These are phyloP conservation scores for Coemansia sp. DNA, from an alignment of 192 early-diverging fungal genomes.

Conservation along the genomic window DNA sequence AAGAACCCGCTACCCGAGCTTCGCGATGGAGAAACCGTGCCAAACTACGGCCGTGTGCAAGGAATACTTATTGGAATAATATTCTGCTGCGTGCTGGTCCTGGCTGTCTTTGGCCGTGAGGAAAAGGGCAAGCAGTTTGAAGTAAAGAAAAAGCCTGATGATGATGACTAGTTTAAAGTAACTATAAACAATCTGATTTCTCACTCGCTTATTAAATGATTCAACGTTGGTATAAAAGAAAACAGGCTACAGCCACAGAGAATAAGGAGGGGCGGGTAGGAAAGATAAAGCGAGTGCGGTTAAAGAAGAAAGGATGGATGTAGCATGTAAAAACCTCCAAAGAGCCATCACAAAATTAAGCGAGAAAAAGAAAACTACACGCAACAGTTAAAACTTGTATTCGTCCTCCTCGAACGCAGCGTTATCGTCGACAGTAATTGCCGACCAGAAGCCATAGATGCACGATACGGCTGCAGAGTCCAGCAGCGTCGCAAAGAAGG, in stretches of 20 bases:
- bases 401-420: slow-evolving; percentile 38
- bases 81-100: slow-evolving; percentile 43
- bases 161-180: background rate
- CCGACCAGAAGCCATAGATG: slow-evolving; percentile 59
- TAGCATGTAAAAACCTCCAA: slow-evolving; percentile 2
- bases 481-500: slow-evolving; percentile 57
- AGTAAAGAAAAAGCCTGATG: background rate
- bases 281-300: background rate
- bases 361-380: slow-evolving; percentile 1
- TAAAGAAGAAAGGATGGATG: background rate
- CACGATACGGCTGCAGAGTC: slow-evolving; percentile 47
- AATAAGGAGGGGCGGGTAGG: background rate
- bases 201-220: background rate
- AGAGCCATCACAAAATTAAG: slow-evolving; percentile 7
- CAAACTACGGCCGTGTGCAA: slow-evolving; percentile 57
- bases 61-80: slow-evolving; percentile 62
- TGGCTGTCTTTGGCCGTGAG: slow-evolving; percentile 59
- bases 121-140: slow-evolving; percentile 59
- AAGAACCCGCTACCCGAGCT: slow-evolving; percentile 53
- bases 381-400: slow-evolving; percentile 44
- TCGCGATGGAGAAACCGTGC: slow-evolving; percentile 45
- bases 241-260: slow-evolving; percentile 1
- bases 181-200: background rate
- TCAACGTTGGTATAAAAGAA: background rate
- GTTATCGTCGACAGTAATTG: slow-evolving; percentile 58